phyloP scores from a whole-genome alignment of 2,329 filamentous ascomycete genomes.

The Curvularia verruculosa region DNA sequence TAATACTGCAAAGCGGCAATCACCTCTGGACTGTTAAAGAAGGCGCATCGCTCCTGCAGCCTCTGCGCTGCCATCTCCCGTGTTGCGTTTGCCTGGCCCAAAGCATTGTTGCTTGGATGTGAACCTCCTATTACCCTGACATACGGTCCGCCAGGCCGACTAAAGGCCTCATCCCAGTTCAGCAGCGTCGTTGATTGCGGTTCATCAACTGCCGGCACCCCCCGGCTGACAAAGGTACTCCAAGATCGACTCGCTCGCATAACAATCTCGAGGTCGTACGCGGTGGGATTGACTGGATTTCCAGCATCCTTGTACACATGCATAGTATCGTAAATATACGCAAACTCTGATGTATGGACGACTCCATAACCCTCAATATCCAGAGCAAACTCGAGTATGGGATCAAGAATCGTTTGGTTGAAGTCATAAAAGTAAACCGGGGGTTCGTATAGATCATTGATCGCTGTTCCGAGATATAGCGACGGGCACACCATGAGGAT shows the following conservation, averaged over 20 bases:
- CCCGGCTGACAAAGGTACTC: slow-evolving; percentile 55
- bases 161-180: slow-evolving; percentile 51
- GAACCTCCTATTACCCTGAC: slow-evolving; percentile 52
- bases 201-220: slow-evolving; percentile 31
- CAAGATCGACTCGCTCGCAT: slow-evolving; percentile 55
- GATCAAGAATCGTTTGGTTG: slow-evolving; percentile 62
- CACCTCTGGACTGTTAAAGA: slow-evolving; percentile 54
- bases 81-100: slow-evolving; percentile 46
- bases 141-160: slow-evolving; percentile 23
- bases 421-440: slow-evolving; percentile 58
- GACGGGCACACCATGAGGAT: slow-evolving; percentile 60
- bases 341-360: slow-evolving; percentile 61
- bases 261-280: slow-evolving; percentile 51
- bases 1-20: slow-evolving; percentile 49
- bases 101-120: slow-evolving; percentile 51
- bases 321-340: slow-evolving; percentile 57
- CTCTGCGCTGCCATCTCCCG: slow-evolving; percentile 46
- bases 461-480: slow-evolving; percentile 50
- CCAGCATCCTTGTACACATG: slow-evolving; percentile 51
- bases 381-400: slow-evolving; percentile 46
- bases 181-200: slow-evolving; percentile 15
- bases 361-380: slow-evolving; percentile 53
- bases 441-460: slow-evolving; percentile 47
- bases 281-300: slow-evolving; percentile 44
- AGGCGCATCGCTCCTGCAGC: slow-evolving; percentile 56